Percentiles rank a stretch among this genome's conserved stretches.
Conservation (phyloP, 2,329 filamentous ascomycete genomes). For the Fusarium hostae region DNA sequence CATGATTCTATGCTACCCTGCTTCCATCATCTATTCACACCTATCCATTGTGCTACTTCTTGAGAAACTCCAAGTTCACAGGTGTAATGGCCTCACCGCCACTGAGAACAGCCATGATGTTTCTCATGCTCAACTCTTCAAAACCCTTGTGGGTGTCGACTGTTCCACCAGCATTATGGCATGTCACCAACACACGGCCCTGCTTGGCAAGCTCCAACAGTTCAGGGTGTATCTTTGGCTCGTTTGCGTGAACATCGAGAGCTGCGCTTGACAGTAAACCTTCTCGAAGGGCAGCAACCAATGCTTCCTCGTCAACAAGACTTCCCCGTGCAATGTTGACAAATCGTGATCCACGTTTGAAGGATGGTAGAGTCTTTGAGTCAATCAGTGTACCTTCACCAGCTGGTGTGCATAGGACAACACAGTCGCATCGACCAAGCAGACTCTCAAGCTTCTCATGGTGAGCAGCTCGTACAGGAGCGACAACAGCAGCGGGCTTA, state of each 20-base stretch:
- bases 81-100: conserved; percentile 66
- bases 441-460: conserved; percentile 64
- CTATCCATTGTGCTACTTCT: conserved; percentile 6
- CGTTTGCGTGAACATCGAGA: conserved; percentile 72
- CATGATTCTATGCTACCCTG: neutral
- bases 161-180: conserved; percentile 75
- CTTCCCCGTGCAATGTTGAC: conserved; percentile 75
- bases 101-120: conserved; percentile 69
- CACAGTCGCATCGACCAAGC: conserved; percentile 65
- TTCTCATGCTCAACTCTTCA: conserved; percentile 74
- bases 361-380: conserved; percentile 56
- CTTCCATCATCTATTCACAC: neutral
- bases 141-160: conserved; percentile 74
- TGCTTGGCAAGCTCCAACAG: conserved; percentile 54
- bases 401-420: conserved; percentile 70
- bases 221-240: conserved; percentile 64
- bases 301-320: conserved; percentile 72
- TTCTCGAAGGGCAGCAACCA: conserved; percentile 67
- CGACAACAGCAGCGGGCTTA: conserved; percentile 57
- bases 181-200: conserved; percentile 68
- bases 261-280: conserved; percentile 64
- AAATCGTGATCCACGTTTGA: conserved; percentile 67
- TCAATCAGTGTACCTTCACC: conserved; percentile 60
- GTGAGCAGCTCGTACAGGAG: conserved; percentile 58
- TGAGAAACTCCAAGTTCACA: conserved; percentile 69